Conservation (phyloP, 106 monocot genomes). For the Dioscorea alata region DNA sequence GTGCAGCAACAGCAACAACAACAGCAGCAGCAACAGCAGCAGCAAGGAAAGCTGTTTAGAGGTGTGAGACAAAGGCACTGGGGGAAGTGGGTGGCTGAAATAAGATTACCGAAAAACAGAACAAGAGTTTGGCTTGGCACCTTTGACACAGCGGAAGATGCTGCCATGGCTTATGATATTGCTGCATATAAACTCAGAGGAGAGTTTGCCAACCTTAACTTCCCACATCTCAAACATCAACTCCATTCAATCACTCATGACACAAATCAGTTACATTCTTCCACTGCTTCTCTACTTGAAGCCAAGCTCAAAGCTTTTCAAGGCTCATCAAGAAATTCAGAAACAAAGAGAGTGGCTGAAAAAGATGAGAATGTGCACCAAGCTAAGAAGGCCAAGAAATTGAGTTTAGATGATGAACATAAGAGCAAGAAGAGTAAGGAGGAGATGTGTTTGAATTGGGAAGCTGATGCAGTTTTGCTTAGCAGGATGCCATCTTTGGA, state of each 20-base stretch:
- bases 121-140: constrained; percentile 47
- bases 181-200: constrained; percentile 47
- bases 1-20: background rate
- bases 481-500: constrained; percentile 37
- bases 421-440: background rate
- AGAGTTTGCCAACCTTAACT: constrained; percentile 42
- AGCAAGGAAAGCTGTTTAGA: constrained; percentile 19
- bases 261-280: background rate
- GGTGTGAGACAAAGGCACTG: constrained; percentile 54
- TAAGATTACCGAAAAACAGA: constrained; percentile 40
- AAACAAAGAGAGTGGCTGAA: background rate
- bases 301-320: constrained; percentile 23
- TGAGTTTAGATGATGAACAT: background rate
- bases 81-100: constrained; percentile 71
- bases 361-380: background rate
- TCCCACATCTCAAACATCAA: constrained; percentile 38
- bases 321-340: background rate
- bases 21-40: constrained; percentile 6
- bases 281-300: constrained; percentile 20
- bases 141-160: constrained; percentile 32
- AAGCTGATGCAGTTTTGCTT: constrained; percentile 26
- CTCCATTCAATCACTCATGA: background rate
- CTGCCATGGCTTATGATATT: constrained; percentile 44
- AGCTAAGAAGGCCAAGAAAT: constrained; percentile 4
- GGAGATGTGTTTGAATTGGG: background rate